phyloP scores from a whole-genome alignment of 768 basidiomycete species.

The Multifurca ochricompacta region DNA sequence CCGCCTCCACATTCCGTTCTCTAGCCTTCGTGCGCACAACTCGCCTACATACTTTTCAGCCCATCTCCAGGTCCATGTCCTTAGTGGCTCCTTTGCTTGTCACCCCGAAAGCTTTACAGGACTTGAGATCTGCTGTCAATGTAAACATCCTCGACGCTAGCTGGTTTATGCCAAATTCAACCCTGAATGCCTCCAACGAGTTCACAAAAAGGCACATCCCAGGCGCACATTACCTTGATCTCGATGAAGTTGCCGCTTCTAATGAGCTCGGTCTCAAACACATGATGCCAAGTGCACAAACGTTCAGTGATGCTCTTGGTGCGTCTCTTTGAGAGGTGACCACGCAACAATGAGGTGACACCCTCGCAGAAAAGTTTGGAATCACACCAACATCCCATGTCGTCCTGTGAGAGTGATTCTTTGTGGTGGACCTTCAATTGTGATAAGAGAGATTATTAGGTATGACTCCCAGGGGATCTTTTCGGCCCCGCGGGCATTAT shows the following conservation, averaged over 20 bases:
- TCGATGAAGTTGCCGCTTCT: slow-evolving; percentile 68
- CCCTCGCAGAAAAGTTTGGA: slow-evolving; percentile 55
- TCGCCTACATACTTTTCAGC: background rate
- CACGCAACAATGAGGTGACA: background rate
- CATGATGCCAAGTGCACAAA: slow-evolving; percentile 76
- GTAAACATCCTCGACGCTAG: slow-evolving; percentile 62
- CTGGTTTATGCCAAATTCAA: slow-evolving; percentile 92
- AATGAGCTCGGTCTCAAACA: slow-evolving; percentile 81
- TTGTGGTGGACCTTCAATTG: background rate
- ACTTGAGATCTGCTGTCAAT: slow-evolving; percentile 21
- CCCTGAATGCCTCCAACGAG: slow-evolving; percentile 63
- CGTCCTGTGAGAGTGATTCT: slow-evolving; percentile 46
- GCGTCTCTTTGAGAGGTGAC: slow-evolving; percentile 27
- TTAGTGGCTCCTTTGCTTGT: slow-evolving; percentile 26
- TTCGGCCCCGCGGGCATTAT: slow-evolving; percentile 85
- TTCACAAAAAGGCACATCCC: slow-evolving; percentile 62
- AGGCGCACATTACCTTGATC: slow-evolving; percentile 64
- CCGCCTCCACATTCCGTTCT: background rate
- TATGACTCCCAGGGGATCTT: slow-evolving; percentile 92
- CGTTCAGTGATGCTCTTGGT: slow-evolving; percentile 80
- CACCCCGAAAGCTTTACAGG: slow-evolving; percentile 28
- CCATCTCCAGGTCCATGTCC: slow-evolving; percentile 4
- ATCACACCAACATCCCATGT: slow-evolving; percentile 72
- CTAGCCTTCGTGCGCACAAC: background rate
- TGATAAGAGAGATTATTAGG: slow-evolving; percentile 31